Percentiles rank a stretch among this genome's conserved stretches.
These are phyloP conservation scores for Malassezia arunalokei DNA, from an alignment of 1,284 basidiomycete species.

Conservation along the genomic window DNA sequence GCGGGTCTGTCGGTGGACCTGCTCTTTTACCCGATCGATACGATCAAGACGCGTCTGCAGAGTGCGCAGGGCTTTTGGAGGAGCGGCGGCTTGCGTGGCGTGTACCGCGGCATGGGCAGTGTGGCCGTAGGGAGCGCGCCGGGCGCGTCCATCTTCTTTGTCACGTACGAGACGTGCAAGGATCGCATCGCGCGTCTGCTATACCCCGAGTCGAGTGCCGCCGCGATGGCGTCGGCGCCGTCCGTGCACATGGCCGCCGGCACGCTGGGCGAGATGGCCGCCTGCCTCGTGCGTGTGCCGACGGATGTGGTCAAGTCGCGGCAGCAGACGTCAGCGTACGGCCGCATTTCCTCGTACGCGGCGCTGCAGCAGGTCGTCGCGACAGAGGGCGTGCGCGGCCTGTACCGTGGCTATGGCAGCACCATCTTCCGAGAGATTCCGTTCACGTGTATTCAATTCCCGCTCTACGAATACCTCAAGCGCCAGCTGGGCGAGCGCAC, in stretches of 20 bases:
- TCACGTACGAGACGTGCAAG: conserved; percentile 83
- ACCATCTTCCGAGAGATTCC: conserved; percentile 77
- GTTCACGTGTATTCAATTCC: conserved; percentile 95
- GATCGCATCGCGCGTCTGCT: conserved; percentile 45
- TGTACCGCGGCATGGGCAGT: conserved; percentile 89
- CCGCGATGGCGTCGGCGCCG: conserved; percentile 22
- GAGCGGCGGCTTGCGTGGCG: conserved; percentile 77
- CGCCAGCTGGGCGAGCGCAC: conserved; percentile 20
- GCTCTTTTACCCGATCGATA: conserved; percentile 91
- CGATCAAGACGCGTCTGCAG: conserved; percentile 87
- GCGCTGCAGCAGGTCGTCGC: conserved; percentile 51
- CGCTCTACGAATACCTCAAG: conserved; percentile 84
- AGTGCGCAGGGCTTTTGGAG: conserved; percentile 70
- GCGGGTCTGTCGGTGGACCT: conserved; percentile 54
- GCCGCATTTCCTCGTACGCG: conserved; percentile 50
- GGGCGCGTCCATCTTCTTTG: conserved; percentile 84
- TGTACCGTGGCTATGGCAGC: conserved; percentile 67
- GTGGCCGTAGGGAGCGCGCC: conserved; percentile 91
- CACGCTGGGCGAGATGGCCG: conserved; percentile 51
- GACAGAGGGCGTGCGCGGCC: conserved; percentile 57
- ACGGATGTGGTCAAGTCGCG: conserved; percentile 86
- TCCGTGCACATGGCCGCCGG: conserved; percentile 47
- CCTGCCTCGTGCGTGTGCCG: conserved; percentile 82
- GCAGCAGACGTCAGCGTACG: conserved; percentile 63
- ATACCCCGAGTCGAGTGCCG: conserved; percentile 3